Conservation (phyloP, 225 moss, liverwort and hornwort genomes). For the Bryum argenteum region DNA sequence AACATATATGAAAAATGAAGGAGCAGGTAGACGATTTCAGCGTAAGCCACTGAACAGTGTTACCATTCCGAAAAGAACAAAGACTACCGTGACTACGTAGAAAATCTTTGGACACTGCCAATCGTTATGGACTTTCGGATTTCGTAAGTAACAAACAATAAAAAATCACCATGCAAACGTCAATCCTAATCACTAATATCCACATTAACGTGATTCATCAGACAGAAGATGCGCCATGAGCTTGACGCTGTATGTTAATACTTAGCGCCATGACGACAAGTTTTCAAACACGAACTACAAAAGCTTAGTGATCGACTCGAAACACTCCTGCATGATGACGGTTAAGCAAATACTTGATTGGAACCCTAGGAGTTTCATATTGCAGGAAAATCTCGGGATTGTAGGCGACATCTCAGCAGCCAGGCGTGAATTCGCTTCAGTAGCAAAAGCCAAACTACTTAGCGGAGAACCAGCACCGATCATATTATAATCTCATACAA, state of each 20-base stretch:
- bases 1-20: conserved; percentile 16
- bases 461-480: conserved; percentile 14
- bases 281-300: conserved; percentile 20
- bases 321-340: conserved; percentile 15
- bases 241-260: conserved; percentile 17
- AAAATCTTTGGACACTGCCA: conserved; percentile 15
- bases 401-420: conserved; percentile 19
- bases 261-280: conserved; percentile 19
- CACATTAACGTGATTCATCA: not conserved
- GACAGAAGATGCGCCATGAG: not conserved
- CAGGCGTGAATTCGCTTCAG: not conserved
- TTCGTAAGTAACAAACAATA: conserved; percentile 5
- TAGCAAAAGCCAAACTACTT: conserved; percentile 7
- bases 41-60: not conserved
- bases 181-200: conserved; percentile 5
- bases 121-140: conserved; percentile 12
- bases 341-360: conserved; percentile 23
- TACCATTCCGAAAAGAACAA: not conserved
- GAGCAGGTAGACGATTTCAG: conserved; percentile 17
- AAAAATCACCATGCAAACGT: not conserved
- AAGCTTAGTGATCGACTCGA: conserved; percentile 20
- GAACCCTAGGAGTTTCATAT: conserved; percentile 38
- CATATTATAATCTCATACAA: not conserved
- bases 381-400: conserved; percentile 13
- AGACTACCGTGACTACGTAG: conserved; percentile 2